A percentile compares a stretch with the other conserved stretches of the same genome.
Evolutionary conservation across 768 basidiomycete species (phyloP).

Genomic region (Mycena chlorophos): DNA sequence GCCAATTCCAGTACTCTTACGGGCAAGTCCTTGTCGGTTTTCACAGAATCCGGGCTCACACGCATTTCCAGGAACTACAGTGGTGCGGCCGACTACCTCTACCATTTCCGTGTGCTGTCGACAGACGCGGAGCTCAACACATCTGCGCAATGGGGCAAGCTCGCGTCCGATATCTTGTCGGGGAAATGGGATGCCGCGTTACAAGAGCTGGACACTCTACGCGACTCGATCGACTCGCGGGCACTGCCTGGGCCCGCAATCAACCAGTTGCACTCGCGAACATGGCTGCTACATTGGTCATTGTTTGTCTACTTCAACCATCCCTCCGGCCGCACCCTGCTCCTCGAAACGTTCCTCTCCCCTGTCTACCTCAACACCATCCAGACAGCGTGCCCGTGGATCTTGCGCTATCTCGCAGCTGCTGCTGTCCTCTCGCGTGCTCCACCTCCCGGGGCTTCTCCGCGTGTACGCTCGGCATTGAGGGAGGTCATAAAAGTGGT

Average conservation of each 20-base stretch:
- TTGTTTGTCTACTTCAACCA: constrained; percentile 99
- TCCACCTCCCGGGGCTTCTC: constrained; percentile 47
- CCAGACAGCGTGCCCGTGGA: constrained; percentile 93
- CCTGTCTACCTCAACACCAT: constrained; percentile 98
- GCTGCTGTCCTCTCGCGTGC: constrained; percentile 84
- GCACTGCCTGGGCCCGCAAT: constrained; percentile 72
- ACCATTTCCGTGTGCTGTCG: constrained; percentile 97
- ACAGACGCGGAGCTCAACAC: constrained; percentile 91
- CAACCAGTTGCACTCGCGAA: constrained; percentile 87
- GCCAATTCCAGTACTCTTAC: constrained; percentile 98
- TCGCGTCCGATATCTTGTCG: constrained; percentile 92
- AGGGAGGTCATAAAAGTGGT: constrained; percentile 91
- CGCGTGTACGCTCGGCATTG: constrained; percentile 85
- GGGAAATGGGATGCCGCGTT: constrained; percentile 95
- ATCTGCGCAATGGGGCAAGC: constrained; percentile 98
- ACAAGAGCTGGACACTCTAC: constrained; percentile 92
- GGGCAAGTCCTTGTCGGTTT: constrained; percentile 45
- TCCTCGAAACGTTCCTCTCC: constrained; percentile 95
- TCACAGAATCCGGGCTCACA: neutral
- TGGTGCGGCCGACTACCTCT: constrained; percentile 95
- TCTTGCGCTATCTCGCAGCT: constrained; percentile 90
- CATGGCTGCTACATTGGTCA: constrained; percentile 97
- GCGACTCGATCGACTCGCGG: constrained; percentile 86
- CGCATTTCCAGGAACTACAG: constrained; percentile 65
- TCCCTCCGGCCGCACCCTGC: constrained; percentile 82